Evolutionary conservation across 2,329 filamentous ascomycete genomes (phyloP), one percentile per base, ranked within the genome.

Genomic region (Ceratocystis cacaofunesta): DNA sequence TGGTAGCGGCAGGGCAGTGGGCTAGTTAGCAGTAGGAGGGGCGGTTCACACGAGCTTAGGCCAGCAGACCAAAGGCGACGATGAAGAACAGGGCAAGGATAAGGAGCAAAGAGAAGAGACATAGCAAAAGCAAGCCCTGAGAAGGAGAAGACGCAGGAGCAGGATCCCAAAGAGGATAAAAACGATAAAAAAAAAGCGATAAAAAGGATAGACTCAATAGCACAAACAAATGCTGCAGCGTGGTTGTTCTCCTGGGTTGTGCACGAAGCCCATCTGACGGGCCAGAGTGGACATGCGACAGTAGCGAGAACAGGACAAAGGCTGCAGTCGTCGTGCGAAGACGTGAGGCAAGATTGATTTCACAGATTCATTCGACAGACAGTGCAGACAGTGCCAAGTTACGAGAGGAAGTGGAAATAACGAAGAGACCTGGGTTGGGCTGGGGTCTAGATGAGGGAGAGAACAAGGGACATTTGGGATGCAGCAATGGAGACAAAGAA

Each of bases 401-500:
- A 52, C 25, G 3, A 52, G 19, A 52, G 25, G 10, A 25, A 25
- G 22, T 25, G 48, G 48, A 28, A 52, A 52, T 52, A 28, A 6
- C 48, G 36, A 28, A 28, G 17, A 28, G 48, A 52, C 48, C 25
- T 15, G 19, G 48, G 19, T 52, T 15, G 8, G 22, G 19, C 48
- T 8, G 46, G 50, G 8, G 8, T 58, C 28, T 58, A 30, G 28
- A 46, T n/a, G 41, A 62, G 60, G 15, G 60, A 62, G 41, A n/a
- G 12, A 46, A 46, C 60, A 62, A 62, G 60, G 60, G 60, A 48
- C 25, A 70, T 72, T 71, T 71, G 72, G 69, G 70, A 71, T 69
- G 69, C 72, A 71, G 72, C 73, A 72, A 69, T 69, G 52, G 57
- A 68, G 62, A 62, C 64, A 64, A 65, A 30, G 62, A 65, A 61